Evolutionary conservation across 306 rosid species (phyloP).

Genomic region (Oxytropis ochrocephala): DNA sequence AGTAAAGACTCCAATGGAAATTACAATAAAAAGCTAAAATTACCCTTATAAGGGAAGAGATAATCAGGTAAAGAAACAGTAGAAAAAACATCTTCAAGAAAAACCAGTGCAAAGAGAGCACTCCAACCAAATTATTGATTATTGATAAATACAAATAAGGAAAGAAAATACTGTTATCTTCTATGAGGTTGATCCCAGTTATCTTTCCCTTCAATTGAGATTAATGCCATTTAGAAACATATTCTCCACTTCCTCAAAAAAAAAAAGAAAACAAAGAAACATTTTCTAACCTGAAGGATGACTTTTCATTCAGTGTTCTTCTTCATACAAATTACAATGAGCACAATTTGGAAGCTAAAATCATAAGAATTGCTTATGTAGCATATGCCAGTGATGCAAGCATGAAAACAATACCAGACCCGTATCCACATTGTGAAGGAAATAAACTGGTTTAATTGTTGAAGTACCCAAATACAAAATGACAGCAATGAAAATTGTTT

Average conservation of each 20-base stretch:
- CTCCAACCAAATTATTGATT: neutral
- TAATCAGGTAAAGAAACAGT: neutral
- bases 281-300: slow-evolving; percentile 6
- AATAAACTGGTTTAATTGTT: neutral
- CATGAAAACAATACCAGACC: neutral
- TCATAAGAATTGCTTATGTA: neutral
- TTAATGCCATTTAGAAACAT: neutral
- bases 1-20: slow-evolving; percentile 15
- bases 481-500: neutral
- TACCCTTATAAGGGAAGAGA: neutral
- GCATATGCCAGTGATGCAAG: neutral
- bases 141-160: slow-evolving; percentile 2
- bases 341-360: neutral
- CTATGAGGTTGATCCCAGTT: neutral
- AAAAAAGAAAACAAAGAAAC: neutral
- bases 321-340: neutral
- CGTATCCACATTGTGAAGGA: neutral
- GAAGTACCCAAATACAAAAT: neutral
- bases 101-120: slow-evolving; percentile 10
- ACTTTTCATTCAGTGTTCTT: neutral
- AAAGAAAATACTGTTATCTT: slow-evolving; percentile 4
- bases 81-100: slow-evolving; percentile 5
- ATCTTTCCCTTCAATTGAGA: neutral
- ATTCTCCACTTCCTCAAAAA: neutral
- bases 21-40: neutral